phyloP scores from a whole-genome alignment of 2,329 filamentous ascomycete genomes.

The Fusarium sp. region DNA sequence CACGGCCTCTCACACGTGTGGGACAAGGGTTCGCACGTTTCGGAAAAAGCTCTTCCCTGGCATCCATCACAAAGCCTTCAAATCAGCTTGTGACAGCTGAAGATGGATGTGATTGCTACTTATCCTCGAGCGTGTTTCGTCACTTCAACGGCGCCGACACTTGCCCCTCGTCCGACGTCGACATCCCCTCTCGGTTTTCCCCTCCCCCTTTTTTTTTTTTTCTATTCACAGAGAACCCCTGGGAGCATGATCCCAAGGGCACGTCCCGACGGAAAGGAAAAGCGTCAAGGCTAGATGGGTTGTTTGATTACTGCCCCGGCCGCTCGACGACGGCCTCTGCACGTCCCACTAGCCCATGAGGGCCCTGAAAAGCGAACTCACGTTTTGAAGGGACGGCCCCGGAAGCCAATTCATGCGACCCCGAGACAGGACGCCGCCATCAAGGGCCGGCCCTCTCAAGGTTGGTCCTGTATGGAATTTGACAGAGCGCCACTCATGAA shows the following conservation, averaged over 20 bases:
- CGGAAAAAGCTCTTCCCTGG: conserved; percentile 34
- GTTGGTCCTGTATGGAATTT: conserved; percentile 27
- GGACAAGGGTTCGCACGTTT: conserved; percentile 38
- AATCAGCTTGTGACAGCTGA: conserved; percentile 9
- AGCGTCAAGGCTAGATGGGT: conserved; percentile 36
- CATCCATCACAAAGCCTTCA: conserved; percentile 18
- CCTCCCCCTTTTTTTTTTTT: conserved; percentile 34
- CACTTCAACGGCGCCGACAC: conserved; percentile 18
- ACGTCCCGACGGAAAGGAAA: conserved; percentile 39
- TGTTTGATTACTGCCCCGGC: conserved; percentile 44
- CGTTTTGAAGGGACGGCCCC: conserved; percentile 36
- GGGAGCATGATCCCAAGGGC: conserved; percentile 36
- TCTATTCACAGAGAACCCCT: conserved; percentile 26
- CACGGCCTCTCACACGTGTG: conserved; percentile 41
- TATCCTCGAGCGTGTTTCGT: conserved; percentile 31
- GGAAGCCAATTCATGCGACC: conserved; percentile 44
- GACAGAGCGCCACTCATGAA: conserved; percentile 27
- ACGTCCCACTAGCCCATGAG: conserved; percentile 34
- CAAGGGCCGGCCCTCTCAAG: conserved; percentile 16
- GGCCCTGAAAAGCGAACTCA: conserved; percentile 27
- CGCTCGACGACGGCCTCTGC: conserved; percentile 43
- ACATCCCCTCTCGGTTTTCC: conserved; percentile 8
- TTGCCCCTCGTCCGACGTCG: conserved; percentile 31
- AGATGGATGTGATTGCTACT: conserved; percentile 2
- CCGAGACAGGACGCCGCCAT: conserved; percentile 36